Conservation (phyloP, 2,329 filamentous ascomycete genomes). For the Malbranchea zuffiana region DNA sequence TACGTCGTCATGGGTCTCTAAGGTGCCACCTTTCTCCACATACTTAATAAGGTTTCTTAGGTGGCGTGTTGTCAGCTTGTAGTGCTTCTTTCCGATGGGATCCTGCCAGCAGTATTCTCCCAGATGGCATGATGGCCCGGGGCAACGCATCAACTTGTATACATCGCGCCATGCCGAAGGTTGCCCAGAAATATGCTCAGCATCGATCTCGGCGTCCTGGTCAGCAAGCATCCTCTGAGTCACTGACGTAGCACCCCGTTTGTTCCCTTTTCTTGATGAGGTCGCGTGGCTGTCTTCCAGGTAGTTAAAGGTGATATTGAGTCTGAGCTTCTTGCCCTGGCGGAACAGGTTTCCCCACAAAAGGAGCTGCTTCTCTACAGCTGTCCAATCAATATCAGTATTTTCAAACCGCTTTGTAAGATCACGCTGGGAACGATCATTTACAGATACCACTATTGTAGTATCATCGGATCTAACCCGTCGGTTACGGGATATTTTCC, state of each 20-base stretch:
- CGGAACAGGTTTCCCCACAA: conserved; percentile 19
- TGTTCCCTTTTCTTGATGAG: conserved; percentile 1
- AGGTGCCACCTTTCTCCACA: conserved; percentile 18
- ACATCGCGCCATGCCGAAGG: conserved; percentile 12
- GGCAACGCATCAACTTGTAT: conserved; percentile 12
- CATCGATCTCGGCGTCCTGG: conserved; percentile 9
- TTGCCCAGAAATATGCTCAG: conserved; percentile 7
- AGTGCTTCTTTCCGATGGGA: conserved; percentile 25
- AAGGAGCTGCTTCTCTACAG: conserved; percentile 23
- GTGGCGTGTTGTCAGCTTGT: conserved; percentile 23
- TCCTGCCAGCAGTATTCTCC: conserved; percentile 25
- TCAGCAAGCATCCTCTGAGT: conserved; percentile 13
- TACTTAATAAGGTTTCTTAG: conserved; percentile 22
- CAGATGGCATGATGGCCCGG: conserved; percentile 2
- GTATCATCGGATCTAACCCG: conserved; percentile 4
- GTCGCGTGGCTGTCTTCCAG: conserved; percentile 14
- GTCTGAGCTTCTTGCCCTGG: conserved; percentile 22
- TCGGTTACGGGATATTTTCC: conserved; percentile 6
- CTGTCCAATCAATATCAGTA: conserved; percentile 21
- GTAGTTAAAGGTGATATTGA: conserved; percentile 25
- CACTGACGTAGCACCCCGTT: conserved; percentile 9
- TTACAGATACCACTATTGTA: conserved; percentile 18
- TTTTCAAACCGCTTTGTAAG: conserved; percentile 22
- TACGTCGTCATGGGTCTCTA: conserved; percentile 22
- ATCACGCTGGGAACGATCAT: conserved; percentile 21